These are phyloP conservation scores for Eucalyptus pauciflora DNA, from an alignment of 345 rosid genomes.

Conservation along the genomic window DNA sequence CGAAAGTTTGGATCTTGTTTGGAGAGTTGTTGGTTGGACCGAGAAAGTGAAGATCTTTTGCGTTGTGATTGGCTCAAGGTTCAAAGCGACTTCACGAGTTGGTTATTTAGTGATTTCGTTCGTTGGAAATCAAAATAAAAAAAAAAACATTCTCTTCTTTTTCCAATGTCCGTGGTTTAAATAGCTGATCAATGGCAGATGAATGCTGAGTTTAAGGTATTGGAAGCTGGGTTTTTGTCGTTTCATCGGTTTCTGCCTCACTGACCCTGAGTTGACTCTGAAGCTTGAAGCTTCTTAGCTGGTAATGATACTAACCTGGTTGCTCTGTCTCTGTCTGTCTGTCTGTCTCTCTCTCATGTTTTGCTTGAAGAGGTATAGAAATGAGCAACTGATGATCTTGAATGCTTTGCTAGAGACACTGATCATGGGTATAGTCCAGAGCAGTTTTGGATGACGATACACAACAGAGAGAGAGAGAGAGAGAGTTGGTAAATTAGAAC, in stretches of 20 bases:
- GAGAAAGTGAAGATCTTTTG: neutral
- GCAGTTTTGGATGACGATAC: neutral
- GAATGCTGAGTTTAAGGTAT: neutral
- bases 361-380: neutral
- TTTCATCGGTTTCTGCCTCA: neutral
- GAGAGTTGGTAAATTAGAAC: neutral
- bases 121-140: neutral
- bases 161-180: neutral
- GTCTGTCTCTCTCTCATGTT: neutral
- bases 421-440: neutral
- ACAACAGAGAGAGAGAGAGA: neutral
- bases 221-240: neutral
- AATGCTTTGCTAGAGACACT: neutral
- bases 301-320: neutral
- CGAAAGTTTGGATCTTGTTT: constrained; percentile 26
- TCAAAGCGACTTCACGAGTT: neutral
- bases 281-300: neutral
- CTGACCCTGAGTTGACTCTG: neutral
- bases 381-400: neutral
- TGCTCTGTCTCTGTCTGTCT: neutral
- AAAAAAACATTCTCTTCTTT: neutral
- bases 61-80: constrained; percentile 9
- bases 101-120: neutral
- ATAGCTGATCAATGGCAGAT: neutral
- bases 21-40: neutral